phyloP scores from a whole-genome alignment of 371 early-diverging fungal species.

The Syncephalastrum sp. region DNA sequence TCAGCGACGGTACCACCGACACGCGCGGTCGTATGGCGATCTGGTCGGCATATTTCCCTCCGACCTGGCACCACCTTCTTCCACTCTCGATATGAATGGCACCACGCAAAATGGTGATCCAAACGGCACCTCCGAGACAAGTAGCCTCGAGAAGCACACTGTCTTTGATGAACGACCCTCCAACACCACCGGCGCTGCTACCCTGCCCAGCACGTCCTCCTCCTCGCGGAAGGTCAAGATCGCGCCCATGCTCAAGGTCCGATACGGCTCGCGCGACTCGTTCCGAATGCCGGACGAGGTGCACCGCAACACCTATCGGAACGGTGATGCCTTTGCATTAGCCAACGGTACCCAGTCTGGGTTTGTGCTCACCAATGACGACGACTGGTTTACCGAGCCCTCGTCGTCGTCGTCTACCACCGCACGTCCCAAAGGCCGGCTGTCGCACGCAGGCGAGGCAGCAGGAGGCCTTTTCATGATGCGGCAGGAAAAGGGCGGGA shows the following conservation, averaged over 20 bases:
- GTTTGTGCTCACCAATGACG: background rate
- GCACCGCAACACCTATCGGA: slow-evolving; percentile 10
- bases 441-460: slow-evolving; percentile 40
- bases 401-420: slow-evolving; percentile 1
- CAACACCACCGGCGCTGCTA: background rate
- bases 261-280: slow-evolving; percentile 40
- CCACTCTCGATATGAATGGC: too few species aligned
- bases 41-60: slow-evolving; percentile 29
- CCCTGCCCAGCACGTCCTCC: background rate
- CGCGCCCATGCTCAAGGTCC: slow-evolving; percentile 32
- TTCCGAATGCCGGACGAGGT: slow-evolving; percentile 25
- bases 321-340: slow-evolving; percentile 7
- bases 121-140: slow-evolving; percentile 10
- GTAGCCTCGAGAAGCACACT: slow-evolving; percentile 16
- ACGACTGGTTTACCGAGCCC: slow-evolving; percentile 5
- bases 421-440: slow-evolving; percentile 10
- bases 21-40: slow-evolving; percentile 38
- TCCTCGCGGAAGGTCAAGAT: slow-evolving; percentile 34
- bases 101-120: background rate
- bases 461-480: slow-evolving; percentile 48
- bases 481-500: slow-evolving; percentile 24
- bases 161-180: background rate
- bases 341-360: slow-evolving; percentile 3
- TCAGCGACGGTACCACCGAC: slow-evolving; percentile 18
- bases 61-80: background rate